phyloP scores from a whole-genome alignment of 192 early-diverging fungal species.

The Backusella parvicylindrica region DNA sequence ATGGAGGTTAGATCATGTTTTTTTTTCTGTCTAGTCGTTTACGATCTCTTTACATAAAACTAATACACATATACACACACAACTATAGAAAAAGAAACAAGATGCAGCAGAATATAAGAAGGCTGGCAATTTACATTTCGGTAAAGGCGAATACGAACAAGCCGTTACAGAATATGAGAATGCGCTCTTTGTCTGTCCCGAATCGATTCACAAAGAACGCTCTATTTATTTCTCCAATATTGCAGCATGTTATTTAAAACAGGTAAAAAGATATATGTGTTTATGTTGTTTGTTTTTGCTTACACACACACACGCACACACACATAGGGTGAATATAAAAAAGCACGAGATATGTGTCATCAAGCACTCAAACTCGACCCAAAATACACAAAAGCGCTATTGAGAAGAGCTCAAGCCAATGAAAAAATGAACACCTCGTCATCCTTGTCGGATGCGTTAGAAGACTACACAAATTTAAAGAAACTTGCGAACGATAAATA shows the following conservation, averaged over 20 bases:
- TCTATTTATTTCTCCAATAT: constrained; percentile 60
- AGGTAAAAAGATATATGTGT: no score
- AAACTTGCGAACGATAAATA: constrained; percentile 7
- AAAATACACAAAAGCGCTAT: constrained; percentile 54
- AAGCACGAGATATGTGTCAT: constrained; percentile 37
- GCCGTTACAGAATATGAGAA: constrained; percentile 21
- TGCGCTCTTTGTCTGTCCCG: background rate
- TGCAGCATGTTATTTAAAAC: constrained; percentile 62
- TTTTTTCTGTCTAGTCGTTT: no score
- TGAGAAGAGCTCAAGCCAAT: constrained; percentile 59
- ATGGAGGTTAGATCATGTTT: constrained; percentile 22
- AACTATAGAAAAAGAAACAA: constrained; percentile 32
- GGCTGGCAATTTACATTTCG: constrained; percentile 47
- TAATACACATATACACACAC: background rate
- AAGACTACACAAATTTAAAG: constrained; percentile 30
- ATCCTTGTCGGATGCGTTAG: constrained; percentile 43
- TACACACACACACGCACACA: background rate
- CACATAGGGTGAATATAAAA: constrained; percentile 31
- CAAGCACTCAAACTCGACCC: constrained; percentile 53
- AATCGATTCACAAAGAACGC: constrained; percentile 35
- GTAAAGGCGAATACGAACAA: constrained; percentile 35
- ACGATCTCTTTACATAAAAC: no score
- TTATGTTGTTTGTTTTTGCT: no score
- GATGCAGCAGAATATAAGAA: constrained; percentile 48
- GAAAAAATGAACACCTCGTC: constrained; percentile 46